These are phyloP conservation scores for Collybia mongolica DNA, from an alignment of 768 basidiomycete genomes.

Conservation along the genomic window DNA sequence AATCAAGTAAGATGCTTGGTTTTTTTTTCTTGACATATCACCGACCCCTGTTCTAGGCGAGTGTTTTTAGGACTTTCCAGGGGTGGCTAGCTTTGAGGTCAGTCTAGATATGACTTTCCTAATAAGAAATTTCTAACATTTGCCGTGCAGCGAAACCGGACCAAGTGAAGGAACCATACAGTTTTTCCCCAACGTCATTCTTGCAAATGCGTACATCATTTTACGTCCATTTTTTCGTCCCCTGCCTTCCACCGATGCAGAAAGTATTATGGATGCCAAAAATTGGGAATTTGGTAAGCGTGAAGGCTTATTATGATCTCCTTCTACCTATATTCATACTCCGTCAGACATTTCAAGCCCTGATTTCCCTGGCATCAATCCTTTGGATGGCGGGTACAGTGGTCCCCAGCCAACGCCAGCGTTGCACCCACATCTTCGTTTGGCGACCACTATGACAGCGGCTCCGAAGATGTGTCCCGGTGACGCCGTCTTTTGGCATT, in stretches of 20 bases:
- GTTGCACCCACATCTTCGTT: conserved; percentile 66
- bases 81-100: conserved; percentile 75
- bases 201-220: conserved; percentile 72
- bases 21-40: too few species aligned
- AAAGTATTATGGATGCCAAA: conserved; percentile 41
- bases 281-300: conserved; percentile 53
- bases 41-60: conserved; percentile 26
- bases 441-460: conserved; percentile 66
- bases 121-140: not conserved
- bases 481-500: conserved; percentile 81
- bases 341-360: conserved; percentile 42
- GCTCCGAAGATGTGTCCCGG: conserved; percentile 72
- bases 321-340: not conserved
- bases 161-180: conserved; percentile 70
- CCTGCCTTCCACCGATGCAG: conserved; percentile 33
- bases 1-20: conserved; percentile 36
- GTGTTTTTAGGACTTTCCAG: conserved; percentile 64
- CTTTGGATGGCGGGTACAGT: conserved; percentile 33
- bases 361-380: conserved; percentile 52
- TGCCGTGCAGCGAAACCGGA: conserved; percentile 51
- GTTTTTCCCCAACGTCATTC: conserved; percentile 65
- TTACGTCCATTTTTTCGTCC: conserved; percentile 76
- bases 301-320: not conserved
- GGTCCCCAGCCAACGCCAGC: conserved; percentile 50
- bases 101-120: conserved; percentile 3